phyloP scores from a whole-genome alignment of 1,284 basidiomycete genomes.

The Cryptococcus maquisensis region DNA sequence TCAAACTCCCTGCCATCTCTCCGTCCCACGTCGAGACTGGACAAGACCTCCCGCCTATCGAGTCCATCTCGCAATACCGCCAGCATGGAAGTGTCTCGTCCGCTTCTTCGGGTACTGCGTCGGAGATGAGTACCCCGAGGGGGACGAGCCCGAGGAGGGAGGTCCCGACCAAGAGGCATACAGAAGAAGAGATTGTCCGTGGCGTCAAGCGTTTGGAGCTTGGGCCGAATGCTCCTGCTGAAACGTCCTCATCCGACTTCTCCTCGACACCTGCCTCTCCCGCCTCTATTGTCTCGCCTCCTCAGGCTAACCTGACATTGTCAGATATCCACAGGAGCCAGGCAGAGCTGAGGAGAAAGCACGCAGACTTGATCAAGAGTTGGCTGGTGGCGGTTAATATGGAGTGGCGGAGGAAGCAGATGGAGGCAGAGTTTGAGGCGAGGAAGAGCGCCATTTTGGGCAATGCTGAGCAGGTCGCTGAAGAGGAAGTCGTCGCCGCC shows the following conservation, averaged over 20 bases:
- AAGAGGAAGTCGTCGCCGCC: too few species aligned
- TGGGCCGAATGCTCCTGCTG: slow-evolving; percentile 16
- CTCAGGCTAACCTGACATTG: neutral
- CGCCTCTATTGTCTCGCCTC: neutral
- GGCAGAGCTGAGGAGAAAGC: slow-evolving; percentile 28
- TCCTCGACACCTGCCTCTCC: neutral
- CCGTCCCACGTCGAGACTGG: neutral
- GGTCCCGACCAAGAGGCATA: slow-evolving; percentile 41
- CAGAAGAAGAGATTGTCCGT: slow-evolving; percentile 40
- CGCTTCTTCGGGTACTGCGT: neutral
- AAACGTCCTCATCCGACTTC: neutral
- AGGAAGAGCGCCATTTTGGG: neutral
- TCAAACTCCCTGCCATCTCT: slow-evolving; percentile 15
- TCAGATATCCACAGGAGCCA: neutral
- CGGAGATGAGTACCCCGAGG: slow-evolving; percentile 4
- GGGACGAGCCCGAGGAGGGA: slow-evolving; percentile 1
- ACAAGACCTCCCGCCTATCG: slow-evolving; percentile 7
- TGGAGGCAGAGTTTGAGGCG: slow-evolving; percentile 13
- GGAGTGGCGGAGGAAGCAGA: slow-evolving; percentile 29
- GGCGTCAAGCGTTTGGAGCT: slow-evolving; percentile 46
- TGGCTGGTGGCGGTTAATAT: slow-evolving; percentile 47
- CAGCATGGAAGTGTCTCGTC: neutral
- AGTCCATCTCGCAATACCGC: slow-evolving; percentile 7
- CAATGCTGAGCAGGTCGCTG: too few species aligned
- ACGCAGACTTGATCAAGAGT: slow-evolving; percentile 39